Conservation (phyloP, 2,329 filamentous ascomycete genomes). For the Alternaria gansuensis region DNA sequence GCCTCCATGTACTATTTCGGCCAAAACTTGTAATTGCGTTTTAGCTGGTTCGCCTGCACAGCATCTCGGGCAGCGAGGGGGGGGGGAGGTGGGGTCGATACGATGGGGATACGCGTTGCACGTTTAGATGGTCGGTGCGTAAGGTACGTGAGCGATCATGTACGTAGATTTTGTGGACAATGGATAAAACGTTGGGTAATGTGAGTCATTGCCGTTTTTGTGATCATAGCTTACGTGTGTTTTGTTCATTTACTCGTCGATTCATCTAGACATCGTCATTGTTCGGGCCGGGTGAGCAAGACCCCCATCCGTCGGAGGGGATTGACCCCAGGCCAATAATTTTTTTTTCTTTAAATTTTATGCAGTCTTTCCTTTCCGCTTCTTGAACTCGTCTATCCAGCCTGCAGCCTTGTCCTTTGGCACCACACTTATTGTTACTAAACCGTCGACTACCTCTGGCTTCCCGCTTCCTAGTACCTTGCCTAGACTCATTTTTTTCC, state of each 20-base stretch:
- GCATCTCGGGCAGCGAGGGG: not conserved
- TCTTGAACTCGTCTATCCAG: constrained; percentile 90
- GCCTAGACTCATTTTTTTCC: constrained; percentile 80
- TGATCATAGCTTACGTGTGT: not conserved
- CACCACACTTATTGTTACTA: constrained; percentile 84
- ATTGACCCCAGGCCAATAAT: not conserved
- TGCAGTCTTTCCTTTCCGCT: constrained; percentile 59
- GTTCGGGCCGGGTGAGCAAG: constrained; percentile 1
- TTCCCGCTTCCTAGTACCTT: constrained; percentile 79
- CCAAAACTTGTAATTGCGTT: not conserved
- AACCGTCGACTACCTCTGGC: constrained; percentile 85
- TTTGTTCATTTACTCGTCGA: not conserved
- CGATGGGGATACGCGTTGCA: constrained; percentile 1
- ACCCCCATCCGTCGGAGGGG: not conserved
- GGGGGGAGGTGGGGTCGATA: not conserved
- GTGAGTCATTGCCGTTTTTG: not conserved
- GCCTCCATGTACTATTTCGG: constrained; percentile 2
- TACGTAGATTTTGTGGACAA: constrained; percentile 5
- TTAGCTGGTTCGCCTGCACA: not conserved
- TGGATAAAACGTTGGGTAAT: not conserved
- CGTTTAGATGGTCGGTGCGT: not conserved
- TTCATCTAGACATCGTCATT: constrained; percentile 1
- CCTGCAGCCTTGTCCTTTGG: constrained; percentile 72
- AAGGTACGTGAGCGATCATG: constrained; percentile 1
- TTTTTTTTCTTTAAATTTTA: not conserved